Evolutionary conservation across 2,329 filamentous ascomycete genomes (phyloP).

Genomic region (Fusarium bactridioides): DNA sequence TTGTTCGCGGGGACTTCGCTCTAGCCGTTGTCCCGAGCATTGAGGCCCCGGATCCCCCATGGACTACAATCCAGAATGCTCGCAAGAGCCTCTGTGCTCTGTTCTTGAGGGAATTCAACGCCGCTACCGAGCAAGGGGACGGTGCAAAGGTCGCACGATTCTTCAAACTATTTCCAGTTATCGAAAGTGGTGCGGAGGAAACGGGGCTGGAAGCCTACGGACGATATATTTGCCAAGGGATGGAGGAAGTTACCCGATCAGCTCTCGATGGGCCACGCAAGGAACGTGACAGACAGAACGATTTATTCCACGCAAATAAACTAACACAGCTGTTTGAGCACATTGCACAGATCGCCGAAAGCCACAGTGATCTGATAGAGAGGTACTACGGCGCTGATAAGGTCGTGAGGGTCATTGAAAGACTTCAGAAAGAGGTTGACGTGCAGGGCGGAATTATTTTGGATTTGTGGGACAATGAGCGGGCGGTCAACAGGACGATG

Average conservation of each 20-base stretch:
- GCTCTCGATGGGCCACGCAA: background rate
- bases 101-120: background rate
- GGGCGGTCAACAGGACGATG: background rate
- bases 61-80: background rate
- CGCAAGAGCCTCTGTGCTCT: background rate
- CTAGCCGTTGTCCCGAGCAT: background rate
- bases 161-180: background rate
- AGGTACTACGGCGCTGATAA: background rate
- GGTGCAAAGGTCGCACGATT: background rate
- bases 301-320: background rate
- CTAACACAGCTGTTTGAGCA: background rate
- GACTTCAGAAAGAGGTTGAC: background rate
- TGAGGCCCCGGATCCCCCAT: background rate
- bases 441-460: background rate
- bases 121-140: background rate
- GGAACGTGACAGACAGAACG: background rate
- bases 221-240: background rate
- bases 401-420: background rate
- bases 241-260: background rate
- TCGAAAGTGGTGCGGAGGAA: background rate
- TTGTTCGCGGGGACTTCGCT: background rate
- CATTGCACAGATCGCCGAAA: background rate
- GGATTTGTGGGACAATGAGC: background rate
- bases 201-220: background rate
- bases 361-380: background rate